phyloP scores from a whole-genome alignment of 2,329 filamentous ascomycete genomes.

The Pseudocercospora crystallina region DNA sequence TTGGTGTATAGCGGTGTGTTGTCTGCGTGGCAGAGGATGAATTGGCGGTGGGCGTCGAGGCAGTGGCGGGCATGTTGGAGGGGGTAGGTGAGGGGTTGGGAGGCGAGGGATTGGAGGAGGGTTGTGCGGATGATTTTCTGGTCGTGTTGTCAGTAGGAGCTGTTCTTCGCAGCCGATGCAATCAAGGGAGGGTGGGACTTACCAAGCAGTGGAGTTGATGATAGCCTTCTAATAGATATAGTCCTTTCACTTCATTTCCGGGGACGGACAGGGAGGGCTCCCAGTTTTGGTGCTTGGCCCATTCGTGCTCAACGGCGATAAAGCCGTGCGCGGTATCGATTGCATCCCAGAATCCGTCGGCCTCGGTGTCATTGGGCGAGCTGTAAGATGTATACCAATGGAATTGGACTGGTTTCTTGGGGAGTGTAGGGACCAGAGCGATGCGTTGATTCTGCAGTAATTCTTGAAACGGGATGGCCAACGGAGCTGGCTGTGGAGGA shows the following conservation, averaged over 20 bases:
- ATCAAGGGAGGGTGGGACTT: neutral
- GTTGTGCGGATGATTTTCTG: slow-evolving; percentile 13
- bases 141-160: neutral
- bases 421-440: slow-evolving; percentile 2
- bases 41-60: slow-evolving; percentile 21
- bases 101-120: slow-evolving; percentile 8
- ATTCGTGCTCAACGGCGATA: slow-evolving; percentile 13
- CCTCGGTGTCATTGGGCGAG: slow-evolving; percentile 9
- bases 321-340: slow-evolving; percentile 17
- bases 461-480: no score
- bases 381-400: slow-evolving; percentile 20
- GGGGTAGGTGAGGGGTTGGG: slow-evolving; percentile 8
- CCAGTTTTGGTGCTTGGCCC: slow-evolving; percentile 8
- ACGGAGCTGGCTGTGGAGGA: neutral
- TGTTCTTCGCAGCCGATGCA: neutral
- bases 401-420: slow-evolving; percentile 5
- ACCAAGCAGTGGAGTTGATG: slow-evolving; percentile 20
- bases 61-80: slow-evolving; percentile 19
- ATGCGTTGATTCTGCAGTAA: neutral
- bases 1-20: slow-evolving; percentile 15
- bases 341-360: slow-evolving; percentile 12
- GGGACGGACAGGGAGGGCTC: slow-evolving; percentile 14
- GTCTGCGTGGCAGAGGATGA: slow-evolving; percentile 19
- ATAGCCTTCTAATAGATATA: slow-evolving; percentile 20
- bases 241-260: slow-evolving; percentile 2